These are phyloP conservation scores for Monilinia aucupariae DNA, from an alignment of 2,329 filamentous ascomycete genomes.

Conservation along the genomic window DNA sequence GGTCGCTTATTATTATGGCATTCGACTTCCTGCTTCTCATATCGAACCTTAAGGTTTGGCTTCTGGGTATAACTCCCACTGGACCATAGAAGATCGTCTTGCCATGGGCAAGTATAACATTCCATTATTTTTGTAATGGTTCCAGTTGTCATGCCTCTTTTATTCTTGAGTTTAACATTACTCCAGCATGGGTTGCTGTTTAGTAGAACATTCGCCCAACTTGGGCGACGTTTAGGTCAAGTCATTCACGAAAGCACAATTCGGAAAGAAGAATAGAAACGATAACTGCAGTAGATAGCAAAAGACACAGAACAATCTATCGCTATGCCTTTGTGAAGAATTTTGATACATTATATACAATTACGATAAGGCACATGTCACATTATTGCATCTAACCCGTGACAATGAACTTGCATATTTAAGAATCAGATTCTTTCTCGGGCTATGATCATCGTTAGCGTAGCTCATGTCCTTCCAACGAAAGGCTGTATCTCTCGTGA, in stretches of 20 bases:
- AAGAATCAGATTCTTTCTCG: slow-evolving; percentile 17
- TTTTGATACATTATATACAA: slow-evolving; percentile 23
- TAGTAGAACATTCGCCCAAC: not conserved
- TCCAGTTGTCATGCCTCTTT: not conserved
- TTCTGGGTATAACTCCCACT: not conserved
- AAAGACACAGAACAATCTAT: not conserved
- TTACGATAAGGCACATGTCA: slow-evolving; percentile 1
- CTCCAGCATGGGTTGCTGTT: not conserved
- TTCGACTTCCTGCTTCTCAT: not conserved
- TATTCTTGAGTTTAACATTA: not conserved
- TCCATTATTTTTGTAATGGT: not conserved
- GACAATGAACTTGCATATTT: slow-evolving; percentile 1
- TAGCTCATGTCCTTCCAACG: slow-evolving; percentile 20
- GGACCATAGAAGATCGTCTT: not conserved
- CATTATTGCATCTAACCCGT: slow-evolving; percentile 6
- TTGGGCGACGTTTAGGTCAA: not conserved
- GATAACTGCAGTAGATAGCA: not conserved
- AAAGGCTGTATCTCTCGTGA: slow-evolving; percentile 18
- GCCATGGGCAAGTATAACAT: not conserved
- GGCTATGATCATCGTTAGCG: slow-evolving; percentile 23
- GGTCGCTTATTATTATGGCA: not conserved
- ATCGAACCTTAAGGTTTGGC: not conserved
- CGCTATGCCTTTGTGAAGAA: not conserved
- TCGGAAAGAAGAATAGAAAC: not conserved
- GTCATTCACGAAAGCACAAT: slow-evolving; percentile 1